Percentiles rank a stretch among this genome's conserved stretches.
phyloP scores from a whole-genome alignment of 169 alveolate species.

The Plasmodium ovale region DNA sequence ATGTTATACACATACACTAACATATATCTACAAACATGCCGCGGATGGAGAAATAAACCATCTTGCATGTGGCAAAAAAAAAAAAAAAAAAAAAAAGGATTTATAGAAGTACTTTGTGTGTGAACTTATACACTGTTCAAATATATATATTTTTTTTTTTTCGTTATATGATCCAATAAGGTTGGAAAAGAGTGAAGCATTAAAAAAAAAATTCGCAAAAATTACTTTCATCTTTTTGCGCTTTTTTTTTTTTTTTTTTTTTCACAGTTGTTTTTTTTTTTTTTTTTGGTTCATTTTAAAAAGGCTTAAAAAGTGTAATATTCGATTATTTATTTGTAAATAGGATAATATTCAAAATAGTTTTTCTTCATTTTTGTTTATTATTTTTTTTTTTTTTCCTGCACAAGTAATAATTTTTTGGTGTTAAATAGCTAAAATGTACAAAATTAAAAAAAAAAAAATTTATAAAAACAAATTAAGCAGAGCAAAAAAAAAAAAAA shows the following conservation, averaged over 20 bases:
- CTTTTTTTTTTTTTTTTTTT: background rate
- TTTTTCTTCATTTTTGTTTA: conserved; percentile 5
- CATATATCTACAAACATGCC: background rate
- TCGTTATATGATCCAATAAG: background rate
- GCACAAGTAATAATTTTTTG: conserved; percentile 30
- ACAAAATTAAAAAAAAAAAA: conserved; percentile 42
- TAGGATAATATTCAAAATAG: background rate
- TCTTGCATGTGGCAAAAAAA: background rate
- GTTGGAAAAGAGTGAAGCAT: background rate
- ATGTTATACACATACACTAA: background rate
- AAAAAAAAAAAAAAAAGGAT: conserved; percentile 7
- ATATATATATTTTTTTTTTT: conserved; percentile 3
- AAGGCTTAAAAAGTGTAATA: conserved; percentile 1
- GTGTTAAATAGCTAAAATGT: conserved; percentile 58
- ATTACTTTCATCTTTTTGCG: background rate
- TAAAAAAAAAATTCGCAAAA: background rate
- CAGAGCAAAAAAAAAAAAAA: background rate
- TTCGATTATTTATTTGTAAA: conserved; percentile 10
- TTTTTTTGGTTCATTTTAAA: conserved; percentile 4
- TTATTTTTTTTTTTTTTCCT: conserved; percentile 15
- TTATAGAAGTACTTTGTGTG: conserved; percentile 59
- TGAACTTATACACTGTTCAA: conserved; percentile 5
- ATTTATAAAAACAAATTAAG: conserved; percentile 7
- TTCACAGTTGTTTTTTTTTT: background rate
- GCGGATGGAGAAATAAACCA: conserved; percentile 6